Conservation (phyloP, 1,284 basidiomycete genomes). For the Fomitopsis pinicola region DNA sequence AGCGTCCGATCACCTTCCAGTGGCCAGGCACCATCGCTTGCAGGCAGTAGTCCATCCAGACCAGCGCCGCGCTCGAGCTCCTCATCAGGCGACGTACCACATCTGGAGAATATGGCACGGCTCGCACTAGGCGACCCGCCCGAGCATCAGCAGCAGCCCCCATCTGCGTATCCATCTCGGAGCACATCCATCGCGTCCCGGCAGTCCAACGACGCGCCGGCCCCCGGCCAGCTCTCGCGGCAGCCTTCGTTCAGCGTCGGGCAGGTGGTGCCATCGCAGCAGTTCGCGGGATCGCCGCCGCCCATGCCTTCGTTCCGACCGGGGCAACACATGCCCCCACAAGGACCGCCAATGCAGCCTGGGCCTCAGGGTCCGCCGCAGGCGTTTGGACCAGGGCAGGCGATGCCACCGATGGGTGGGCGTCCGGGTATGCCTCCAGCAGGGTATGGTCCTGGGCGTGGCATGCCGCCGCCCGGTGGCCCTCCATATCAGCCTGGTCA, state of each 20-base stretch:
- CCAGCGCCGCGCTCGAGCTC: constrained; percentile 17
- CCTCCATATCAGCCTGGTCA: constrained; percentile 6
- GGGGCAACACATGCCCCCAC: constrained; percentile 1
- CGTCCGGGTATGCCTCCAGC: not conserved
- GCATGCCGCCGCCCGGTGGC: constrained; percentile 11
- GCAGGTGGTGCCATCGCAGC: not conserved
- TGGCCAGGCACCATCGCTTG: not conserved
- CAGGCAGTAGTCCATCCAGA: not conserved
- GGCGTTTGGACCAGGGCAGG: constrained; percentile 4
- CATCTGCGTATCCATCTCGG: constrained; percentile 17
- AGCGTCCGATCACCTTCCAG: not conserved
- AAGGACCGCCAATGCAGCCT: not conserved
- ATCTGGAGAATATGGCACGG: constrained; percentile 23
- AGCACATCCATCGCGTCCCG: constrained; percentile 11
- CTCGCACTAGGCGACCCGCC: constrained; percentile 15
- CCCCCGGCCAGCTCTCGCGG: not conserved
- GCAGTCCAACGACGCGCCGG: not conserved
- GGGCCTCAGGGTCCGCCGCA: not conserved
- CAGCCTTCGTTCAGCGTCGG: not conserved
- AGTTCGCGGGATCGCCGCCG: not conserved
- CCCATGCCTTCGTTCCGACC: constrained; percentile 7
- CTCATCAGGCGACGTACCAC: constrained; percentile 15
- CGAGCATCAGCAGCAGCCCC: constrained; percentile 3
- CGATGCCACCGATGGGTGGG: not conserved
- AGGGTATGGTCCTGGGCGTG: constrained; percentile 11